Evolutionary conservation across 371 early-diverging fungal species (phyloP), one percentile per base, ranked within the genome.

Genomic region (Choanephora cucurbitarum): DNA sequence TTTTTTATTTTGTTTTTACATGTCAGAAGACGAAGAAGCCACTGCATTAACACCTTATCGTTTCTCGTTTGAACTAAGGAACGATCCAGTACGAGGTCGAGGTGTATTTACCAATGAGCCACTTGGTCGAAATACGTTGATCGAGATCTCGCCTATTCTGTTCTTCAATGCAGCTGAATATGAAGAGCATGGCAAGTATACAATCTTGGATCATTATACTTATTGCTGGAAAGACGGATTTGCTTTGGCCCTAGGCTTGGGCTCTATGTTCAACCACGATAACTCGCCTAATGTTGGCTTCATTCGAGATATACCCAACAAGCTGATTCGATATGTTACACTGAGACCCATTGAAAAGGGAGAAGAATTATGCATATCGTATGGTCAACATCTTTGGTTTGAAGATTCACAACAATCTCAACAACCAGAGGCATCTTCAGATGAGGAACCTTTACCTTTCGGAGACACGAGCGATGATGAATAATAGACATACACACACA

Each of bases 341-440:
- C 46, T 82, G 32, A 55, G 82, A 15, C 78, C 76, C 37, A 83
- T 88, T 54, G 63, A 66, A 14, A 49, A 67, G 3, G 83, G 73
- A 9, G 85, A 87, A 42, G 89, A 88, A 51, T 67, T 88, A 24
- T 86, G 85, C 47, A 88, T 88, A 37, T 84, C 83, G 5, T 88
- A 88, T 66, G 89, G 89, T 1, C 71, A 74, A 9, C 75, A 86
- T 55, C 60, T 89, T 9, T 87, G 88, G 88, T 89, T 88, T 57
- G 84, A 83, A 11, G 72, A 80, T 17, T 3, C n/a, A 14, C 3
- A 49, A 57, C 14, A 18, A 14, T 17, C 14, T 9, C 17, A 15
- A 22, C 7, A 33, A 11, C 43, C 49, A 11, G 63, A 57, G 17
- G 28, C 3, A 5, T 28, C 28, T 28, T 41, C 49, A 44, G 66